These are phyloP conservation scores for Galerina sulciceps DNA, from an alignment of 768 basidiomycete species.

Conservation along the genomic window DNA sequence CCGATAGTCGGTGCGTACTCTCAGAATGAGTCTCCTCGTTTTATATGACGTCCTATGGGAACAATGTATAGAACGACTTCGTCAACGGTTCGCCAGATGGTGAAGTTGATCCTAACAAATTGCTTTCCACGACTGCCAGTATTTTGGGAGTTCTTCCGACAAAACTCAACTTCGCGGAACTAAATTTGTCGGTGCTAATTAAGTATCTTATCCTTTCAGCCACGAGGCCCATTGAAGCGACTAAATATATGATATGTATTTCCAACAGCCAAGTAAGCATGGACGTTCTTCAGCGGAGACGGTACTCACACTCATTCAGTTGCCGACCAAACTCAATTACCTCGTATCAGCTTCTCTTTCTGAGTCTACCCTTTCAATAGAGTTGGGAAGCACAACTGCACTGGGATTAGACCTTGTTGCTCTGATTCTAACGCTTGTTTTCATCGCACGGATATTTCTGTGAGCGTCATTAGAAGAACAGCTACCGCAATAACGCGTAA, in stretches of 20 bases:
- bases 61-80: constrained; percentile 8
- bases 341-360: no score
- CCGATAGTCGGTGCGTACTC: constrained; percentile 11
- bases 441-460: not conserved
- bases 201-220: not conserved
- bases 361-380: no score
- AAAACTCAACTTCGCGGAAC: not conserved
- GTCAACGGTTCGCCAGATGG: constrained; percentile 9
- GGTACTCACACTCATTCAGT: no score
- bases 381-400: no score
- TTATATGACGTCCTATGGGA: constrained; percentile 12
- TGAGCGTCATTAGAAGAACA: constrained; percentile 1
- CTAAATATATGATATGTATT: not conserved
- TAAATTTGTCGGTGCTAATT: constrained; percentile 4
- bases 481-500: not conserved
- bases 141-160: constrained; percentile 1
- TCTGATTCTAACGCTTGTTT: no score
- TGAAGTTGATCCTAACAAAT: not conserved
- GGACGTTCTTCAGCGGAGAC: not conserved
- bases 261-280: not conserved
- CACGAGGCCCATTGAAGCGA: constrained; percentile 16
- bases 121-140: constrained; percentile 13
- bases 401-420: no score
- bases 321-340: no score
- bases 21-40: not conserved